Evolutionary conservation across 1,284 basidiomycete genomes (phyloP).

Genomic region (Boletellus sp.): DNA sequence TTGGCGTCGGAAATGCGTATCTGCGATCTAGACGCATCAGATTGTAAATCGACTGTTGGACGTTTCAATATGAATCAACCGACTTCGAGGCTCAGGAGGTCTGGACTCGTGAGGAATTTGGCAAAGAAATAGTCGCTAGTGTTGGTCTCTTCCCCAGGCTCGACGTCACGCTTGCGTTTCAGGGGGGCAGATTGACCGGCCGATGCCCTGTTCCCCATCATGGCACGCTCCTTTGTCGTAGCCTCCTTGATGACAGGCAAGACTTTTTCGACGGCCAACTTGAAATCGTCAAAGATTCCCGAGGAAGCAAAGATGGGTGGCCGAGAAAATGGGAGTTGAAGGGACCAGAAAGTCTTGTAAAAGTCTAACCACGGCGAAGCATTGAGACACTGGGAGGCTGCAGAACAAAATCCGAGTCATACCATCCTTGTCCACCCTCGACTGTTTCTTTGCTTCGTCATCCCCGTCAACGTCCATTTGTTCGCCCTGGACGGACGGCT

Average conservation of each 20-base stretch:
- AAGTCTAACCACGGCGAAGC: slow-evolving; percentile 50
- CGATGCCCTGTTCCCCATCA: slow-evolving; percentile 68
- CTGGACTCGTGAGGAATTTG: slow-evolving; percentile 84
- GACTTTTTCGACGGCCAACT: slow-evolving; percentile 64
- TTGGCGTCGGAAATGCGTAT: slow-evolving; percentile 88
- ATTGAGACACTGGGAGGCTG: slow-evolving; percentile 3
- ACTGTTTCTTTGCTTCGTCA: slow-evolving; percentile 37
- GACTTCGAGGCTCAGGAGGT: slow-evolving; percentile 84
- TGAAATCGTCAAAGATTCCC: slow-evolving; percentile 57
- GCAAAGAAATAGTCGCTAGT: slow-evolving; percentile 83
- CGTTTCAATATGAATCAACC: slow-evolving; percentile 15
- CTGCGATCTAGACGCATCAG: slow-evolving; percentile 60
- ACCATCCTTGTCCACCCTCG: slow-evolving; percentile 61
- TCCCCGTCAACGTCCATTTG: slow-evolving; percentile 41
- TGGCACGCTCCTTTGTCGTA: slow-evolving; percentile 75
- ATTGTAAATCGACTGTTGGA: slow-evolving; percentile 4
- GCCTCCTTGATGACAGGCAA: slow-evolving; percentile 79
- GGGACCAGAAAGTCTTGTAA: slow-evolving; percentile 81
- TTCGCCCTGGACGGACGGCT: slow-evolving; percentile 21
- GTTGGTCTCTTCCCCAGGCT: slow-evolving; percentile 44
- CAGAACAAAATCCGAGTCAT: slow-evolving; percentile 20
- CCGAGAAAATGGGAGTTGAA: slow-evolving; percentile 75
- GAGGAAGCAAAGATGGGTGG: slow-evolving; percentile 60
- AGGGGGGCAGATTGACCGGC: slow-evolving; percentile 38
- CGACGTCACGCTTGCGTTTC: slow-evolving; percentile 65